phyloP scores from a whole-genome alignment of 2,329 filamentous ascomycete species.

The Ceratocystis variospora region DNA sequence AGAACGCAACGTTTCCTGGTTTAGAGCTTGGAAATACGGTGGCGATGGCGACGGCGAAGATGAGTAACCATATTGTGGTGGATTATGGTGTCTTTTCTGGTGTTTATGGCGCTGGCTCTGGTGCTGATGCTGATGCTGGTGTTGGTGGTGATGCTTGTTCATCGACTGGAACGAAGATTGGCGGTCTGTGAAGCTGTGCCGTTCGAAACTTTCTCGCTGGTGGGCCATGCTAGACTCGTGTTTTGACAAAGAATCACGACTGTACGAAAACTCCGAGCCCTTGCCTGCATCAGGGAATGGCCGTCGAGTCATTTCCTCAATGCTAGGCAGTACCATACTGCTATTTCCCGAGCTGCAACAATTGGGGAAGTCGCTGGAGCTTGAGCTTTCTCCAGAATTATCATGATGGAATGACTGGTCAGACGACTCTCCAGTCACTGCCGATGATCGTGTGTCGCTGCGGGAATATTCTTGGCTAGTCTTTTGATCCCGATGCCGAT shows the following conservation, averaged over 20 bases:
- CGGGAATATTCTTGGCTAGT: background rate
- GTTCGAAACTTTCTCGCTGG: background rate
- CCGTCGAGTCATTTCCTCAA: background rate
- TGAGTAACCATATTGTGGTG: background rate
- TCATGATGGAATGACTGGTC: background rate
- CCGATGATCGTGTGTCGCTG: background rate
- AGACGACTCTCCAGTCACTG: background rate
- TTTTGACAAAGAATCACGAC: background rate
- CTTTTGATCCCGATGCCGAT: slow-evolving; percentile 4
- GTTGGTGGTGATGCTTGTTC: background rate
- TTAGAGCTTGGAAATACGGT: background rate
- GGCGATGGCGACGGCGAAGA: background rate
- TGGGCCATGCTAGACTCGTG: background rate
- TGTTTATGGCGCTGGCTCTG: slow-evolving; percentile 10
- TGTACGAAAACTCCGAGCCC: background rate
- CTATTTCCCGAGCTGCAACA: background rate
- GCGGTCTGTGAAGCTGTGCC: background rate
- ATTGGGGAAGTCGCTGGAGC: background rate
- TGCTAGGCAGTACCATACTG: background rate
- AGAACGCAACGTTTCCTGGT: slow-evolving; percentile 1
- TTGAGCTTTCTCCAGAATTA: background rate
- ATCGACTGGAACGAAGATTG: background rate
- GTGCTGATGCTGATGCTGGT: background rate
- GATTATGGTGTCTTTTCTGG: background rate
- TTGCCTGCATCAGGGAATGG: background rate